These are phyloP conservation scores for Crithidia brevicula DNA, from an alignment of 208 protist genomes.

Conservation along the genomic window DNA sequence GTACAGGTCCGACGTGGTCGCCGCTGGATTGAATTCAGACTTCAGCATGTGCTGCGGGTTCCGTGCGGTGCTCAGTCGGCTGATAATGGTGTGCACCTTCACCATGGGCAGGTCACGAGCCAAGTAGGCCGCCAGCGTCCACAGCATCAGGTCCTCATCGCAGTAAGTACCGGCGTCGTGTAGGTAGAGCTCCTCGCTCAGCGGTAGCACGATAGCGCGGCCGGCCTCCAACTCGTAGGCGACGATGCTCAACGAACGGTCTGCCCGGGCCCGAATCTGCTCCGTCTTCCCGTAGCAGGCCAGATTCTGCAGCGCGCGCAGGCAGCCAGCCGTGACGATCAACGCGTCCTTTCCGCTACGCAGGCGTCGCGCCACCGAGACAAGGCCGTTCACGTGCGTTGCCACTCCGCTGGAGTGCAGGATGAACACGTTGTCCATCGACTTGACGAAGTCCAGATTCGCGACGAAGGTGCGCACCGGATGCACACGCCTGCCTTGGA, in stretches of 20 bases:
- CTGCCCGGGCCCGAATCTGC: conserved; percentile 33
- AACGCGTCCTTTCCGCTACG: conserved; percentile 81
- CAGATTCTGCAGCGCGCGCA: conserved; percentile 50
- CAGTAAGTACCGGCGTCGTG: conserved; percentile 86
- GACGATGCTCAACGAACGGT: conserved; percentile 70
- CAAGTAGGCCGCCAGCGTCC: conserved; percentile 82
- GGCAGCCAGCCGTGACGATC: conserved; percentile 64
- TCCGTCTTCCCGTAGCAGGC: conserved; percentile 36
- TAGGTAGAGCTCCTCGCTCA: conserved; percentile 77
- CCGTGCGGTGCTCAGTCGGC: conserved; percentile 43
- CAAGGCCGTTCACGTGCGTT: conserved; percentile 47
- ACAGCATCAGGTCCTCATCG: conserved; percentile 90
- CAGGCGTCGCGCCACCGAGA: conserved; percentile 60
- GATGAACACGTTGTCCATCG: conserved; percentile 77
- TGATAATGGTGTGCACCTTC: conserved; percentile 80
- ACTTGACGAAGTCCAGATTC: conserved; percentile 48
- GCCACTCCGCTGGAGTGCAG: conserved; percentile 73
- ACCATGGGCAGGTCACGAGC: conserved; percentile 80
- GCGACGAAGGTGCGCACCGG: conserved; percentile 72
- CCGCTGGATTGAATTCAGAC: conserved; percentile 56
- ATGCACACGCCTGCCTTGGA: conserved; percentile 42
- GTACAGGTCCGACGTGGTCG: conserved; percentile 53
- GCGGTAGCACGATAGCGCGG: conserved; percentile 59
- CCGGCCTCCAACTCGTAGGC: conserved; percentile 75
- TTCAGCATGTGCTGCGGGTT: conserved; percentile 74